phyloP scores from a whole-genome alignment of 2,329 filamentous ascomycete species.

The Xylariales sp. region DNA sequence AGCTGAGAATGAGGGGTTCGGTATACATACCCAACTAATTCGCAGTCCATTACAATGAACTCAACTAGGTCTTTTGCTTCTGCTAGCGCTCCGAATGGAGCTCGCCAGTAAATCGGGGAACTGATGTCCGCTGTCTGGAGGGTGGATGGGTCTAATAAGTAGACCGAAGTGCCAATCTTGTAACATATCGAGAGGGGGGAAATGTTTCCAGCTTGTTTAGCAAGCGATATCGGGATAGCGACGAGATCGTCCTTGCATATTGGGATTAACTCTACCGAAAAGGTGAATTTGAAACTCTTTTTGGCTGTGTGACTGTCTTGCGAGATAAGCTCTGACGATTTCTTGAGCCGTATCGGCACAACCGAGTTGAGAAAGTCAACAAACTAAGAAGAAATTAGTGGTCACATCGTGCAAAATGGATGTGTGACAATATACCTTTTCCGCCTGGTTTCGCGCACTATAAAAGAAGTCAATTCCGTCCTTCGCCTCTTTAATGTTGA shows the following conservation, averaged over 20 bases:
- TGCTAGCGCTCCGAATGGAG: conserved; percentile 84
- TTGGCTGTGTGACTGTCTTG: conserved; percentile 91
- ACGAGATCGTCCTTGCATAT: conserved; percentile 98
- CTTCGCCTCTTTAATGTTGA: conserved; percentile 98
- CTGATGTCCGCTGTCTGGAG: conserved; percentile 91
- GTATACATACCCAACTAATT: conserved; percentile 66
- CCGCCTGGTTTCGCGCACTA: conserved; percentile 86
- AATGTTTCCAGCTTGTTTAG: conserved; percentile 89
- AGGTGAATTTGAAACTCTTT: conserved; percentile 95
- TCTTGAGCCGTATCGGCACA: conserved; percentile 80
- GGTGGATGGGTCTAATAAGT: conserved; percentile 89
- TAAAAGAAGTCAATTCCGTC: conserved; percentile 98
- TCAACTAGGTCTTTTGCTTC: conserved; percentile 88
- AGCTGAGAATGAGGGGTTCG: background rate
- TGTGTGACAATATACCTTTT: conserved; percentile 61
- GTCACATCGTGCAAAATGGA: background rate
- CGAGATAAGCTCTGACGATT: conserved; percentile 92
- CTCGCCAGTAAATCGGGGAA: conserved; percentile 87
- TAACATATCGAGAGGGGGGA: conserved; percentile 87
- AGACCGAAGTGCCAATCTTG: conserved; percentile 88
- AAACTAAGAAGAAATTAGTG: conserved; percentile 58
- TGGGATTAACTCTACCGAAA: conserved; percentile 87
- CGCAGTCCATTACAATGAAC: conserved; percentile 95
- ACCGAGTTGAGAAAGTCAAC: conserved; percentile 90
- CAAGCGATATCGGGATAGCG: conserved; percentile 89